These are phyloP conservation scores for Mycena crocata DNA, from an alignment of 768 basidiomycete species.

Conservation along the genomic window DNA sequence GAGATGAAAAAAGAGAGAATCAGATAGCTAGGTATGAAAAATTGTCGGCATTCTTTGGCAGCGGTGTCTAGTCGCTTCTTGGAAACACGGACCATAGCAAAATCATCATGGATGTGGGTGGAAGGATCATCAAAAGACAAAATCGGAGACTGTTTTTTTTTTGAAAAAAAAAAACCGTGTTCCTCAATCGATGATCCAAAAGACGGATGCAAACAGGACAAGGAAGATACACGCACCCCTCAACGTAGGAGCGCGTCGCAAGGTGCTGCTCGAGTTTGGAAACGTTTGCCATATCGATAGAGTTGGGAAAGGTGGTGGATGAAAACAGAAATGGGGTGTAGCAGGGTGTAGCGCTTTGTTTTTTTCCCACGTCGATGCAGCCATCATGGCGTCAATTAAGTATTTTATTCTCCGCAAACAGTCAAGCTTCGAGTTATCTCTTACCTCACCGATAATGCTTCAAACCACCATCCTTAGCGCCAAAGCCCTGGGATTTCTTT, in stretches of 20 bases:
- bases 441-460: slow-evolving; percentile 17
- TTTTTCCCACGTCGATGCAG: not conserved
- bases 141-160: too few species aligned
- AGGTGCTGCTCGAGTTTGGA: slow-evolving; percentile 88
- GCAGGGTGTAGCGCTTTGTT: too few species aligned
- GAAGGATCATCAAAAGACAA: too few species aligned
- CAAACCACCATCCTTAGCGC: not conserved
- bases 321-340: slow-evolving; percentile 24
- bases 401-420: too few species aligned
- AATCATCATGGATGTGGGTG: slow-evolving; percentile 66
- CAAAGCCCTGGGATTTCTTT: slow-evolving; percentile 11
- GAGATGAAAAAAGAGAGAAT: slow-evolving; percentile 3
- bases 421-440: not conserved
- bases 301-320: slow-evolving; percentile 54
- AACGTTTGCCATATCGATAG: slow-evolving; percentile 66
- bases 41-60: slow-evolving; percentile 79
- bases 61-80: slow-evolving; percentile 95
- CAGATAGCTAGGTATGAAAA: slow-evolving; percentile 49
- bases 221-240: slow-evolving; percentile 77
- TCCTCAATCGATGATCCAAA: too few species aligned
- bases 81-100: slow-evolving; percentile 97
- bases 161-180: too few species aligned
- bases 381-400: not conserved
- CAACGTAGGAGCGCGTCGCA: slow-evolving; percentile 86
- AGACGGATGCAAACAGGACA: too few species aligned